Evolutionary conservation across 2,329 filamentous ascomycete species (phyloP).

Genomic region (Trichoderma polysporum): DNA sequence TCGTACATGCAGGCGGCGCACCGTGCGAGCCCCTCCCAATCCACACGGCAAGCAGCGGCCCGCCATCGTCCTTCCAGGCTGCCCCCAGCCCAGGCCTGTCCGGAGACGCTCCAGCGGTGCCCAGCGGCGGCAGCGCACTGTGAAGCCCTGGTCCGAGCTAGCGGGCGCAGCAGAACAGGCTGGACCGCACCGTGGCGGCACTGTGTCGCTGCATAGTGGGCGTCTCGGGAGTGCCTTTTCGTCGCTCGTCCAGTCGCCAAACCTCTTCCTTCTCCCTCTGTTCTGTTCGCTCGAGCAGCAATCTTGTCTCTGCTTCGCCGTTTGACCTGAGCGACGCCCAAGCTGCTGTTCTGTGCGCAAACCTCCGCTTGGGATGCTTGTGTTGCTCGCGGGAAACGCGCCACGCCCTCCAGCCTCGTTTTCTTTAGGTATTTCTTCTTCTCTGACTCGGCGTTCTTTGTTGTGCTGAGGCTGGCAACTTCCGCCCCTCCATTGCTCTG

Average conservation of each 20-base stretch:
- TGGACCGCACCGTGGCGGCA: slow-evolving; percentile 11
- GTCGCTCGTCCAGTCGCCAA: slow-evolving; percentile 22
- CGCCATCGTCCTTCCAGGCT: not conserved
- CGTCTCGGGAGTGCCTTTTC: slow-evolving; percentile 13
- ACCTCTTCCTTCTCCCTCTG: slow-evolving; percentile 29
- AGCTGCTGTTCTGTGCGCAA: not conserved
- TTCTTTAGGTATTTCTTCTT: not conserved
- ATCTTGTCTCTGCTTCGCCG: slow-evolving; percentile 18
- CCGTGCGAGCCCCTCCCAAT: slow-evolving; percentile 8
- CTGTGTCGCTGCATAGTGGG: slow-evolving; percentile 20
- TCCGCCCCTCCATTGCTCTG: slow-evolving; percentile 4
- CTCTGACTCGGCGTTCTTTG: not conserved
- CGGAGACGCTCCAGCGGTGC: not conserved
- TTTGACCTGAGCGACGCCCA: slow-evolving; percentile 28
- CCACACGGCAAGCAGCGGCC: not conserved
- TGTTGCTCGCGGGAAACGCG: not conserved
- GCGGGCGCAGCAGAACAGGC: slow-evolving; percentile 21
- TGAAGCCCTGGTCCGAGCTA: slow-evolving; percentile 15
- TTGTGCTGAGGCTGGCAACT: not conserved
- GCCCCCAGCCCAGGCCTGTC: not conserved
- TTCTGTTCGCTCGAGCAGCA: slow-evolving; percentile 23
- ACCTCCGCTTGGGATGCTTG: slow-evolving; percentile 19
- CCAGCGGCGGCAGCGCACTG: not conserved
- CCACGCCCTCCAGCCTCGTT: not conserved
- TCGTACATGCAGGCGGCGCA: not conserved